Conservation (phyloP, 257 asterid genomes). For the Capsicum pubescens region DNA sequence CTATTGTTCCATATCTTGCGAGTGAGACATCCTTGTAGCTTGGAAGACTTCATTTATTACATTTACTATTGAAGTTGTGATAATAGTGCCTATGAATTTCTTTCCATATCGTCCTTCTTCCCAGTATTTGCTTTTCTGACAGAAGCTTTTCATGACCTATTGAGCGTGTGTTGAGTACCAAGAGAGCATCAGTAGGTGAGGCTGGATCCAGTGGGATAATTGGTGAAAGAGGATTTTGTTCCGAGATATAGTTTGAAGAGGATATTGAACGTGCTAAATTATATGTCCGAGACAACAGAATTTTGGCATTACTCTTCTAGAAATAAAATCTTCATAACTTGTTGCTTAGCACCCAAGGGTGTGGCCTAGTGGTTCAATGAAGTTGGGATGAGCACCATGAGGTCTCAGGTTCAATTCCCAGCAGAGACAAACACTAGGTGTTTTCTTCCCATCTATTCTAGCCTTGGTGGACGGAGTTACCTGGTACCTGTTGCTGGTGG, state of each 20-base stretch:
- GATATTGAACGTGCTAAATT: background rate
- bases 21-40: slow-evolving; percentile 16
- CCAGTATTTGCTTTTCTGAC: background rate
- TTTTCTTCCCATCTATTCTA: too few species aligned
- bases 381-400: too few species aligned
- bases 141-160: slow-evolving; percentile 17
- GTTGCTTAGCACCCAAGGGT: background rate
- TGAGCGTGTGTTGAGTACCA: slow-evolving; percentile 11
- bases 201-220: background rate
- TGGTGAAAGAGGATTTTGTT: background rate
- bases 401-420: too few species aligned
- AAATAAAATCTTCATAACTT: slow-evolving; percentile 5
- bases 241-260: background rate
- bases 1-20: slow-evolving; percentile 8
- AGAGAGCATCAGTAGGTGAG: slow-evolving; percentile 16
- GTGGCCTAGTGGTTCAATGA: too few species aligned
- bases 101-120: background rate
- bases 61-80: background rate
- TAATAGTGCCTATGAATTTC: background rate
- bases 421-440: too few species aligned
- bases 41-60: background rate
- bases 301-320: background rate
- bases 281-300: background rate
- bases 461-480: too few species aligned
- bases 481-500: too few species aligned